Evolutionary conservation across 345 rosid species (phyloP).

Genomic region (Linum tenue): DNA sequence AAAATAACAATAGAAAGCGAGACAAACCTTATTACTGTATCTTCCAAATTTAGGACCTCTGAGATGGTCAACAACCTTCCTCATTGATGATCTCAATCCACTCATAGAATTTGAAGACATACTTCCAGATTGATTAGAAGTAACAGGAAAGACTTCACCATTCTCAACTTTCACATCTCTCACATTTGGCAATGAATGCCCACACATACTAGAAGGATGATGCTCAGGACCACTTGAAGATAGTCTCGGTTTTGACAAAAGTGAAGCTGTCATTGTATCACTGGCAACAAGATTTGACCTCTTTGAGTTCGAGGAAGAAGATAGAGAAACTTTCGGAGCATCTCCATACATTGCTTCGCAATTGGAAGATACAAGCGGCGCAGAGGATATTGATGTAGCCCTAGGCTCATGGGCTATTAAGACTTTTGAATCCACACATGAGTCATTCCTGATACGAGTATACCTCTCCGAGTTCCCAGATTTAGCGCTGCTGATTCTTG

Average conservation of each 20-base stretch:
- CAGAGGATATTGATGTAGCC: slow-evolving; percentile 9
- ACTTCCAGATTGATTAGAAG: slow-evolving; percentile 19
- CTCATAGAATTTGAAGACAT: slow-evolving; percentile 27
- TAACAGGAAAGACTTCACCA: slow-evolving; percentile 25
- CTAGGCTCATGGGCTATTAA: slow-evolving; percentile 22
- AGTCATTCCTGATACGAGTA: slow-evolving; percentile 2
- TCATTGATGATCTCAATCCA: slow-evolving; percentile 51
- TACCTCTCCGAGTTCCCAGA: slow-evolving; percentile 20
- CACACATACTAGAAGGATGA: slow-evolving; percentile 21
- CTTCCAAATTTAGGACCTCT: slow-evolving; percentile 51
- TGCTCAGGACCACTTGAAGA: slow-evolving; percentile 11
- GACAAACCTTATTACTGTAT: slow-evolving; percentile 54
- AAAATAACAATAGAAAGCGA: slow-evolving; percentile 10
- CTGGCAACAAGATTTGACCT: slow-evolving; percentile 25
- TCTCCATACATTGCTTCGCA: slow-evolving; percentile 6
- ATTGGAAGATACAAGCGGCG: not conserved
- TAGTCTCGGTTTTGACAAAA: slow-evolving; percentile 26
- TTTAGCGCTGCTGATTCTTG: slow-evolving; percentile 12
- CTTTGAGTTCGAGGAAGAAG: slow-evolving; percentile 17
- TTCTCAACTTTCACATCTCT: slow-evolving; percentile 29
- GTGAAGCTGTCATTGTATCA: slow-evolving; percentile 20
- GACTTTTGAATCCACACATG: slow-evolving; percentile 7
- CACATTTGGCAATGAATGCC: slow-evolving; percentile 25
- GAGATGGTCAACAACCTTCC: slow-evolving; percentile 59
- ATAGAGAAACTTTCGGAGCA: slow-evolving; percentile 13